These are phyloP conservation scores for Boeremia exigua DNA, from an alignment of 2,329 filamentous ascomycete species.

Conservation along the genomic window DNA sequence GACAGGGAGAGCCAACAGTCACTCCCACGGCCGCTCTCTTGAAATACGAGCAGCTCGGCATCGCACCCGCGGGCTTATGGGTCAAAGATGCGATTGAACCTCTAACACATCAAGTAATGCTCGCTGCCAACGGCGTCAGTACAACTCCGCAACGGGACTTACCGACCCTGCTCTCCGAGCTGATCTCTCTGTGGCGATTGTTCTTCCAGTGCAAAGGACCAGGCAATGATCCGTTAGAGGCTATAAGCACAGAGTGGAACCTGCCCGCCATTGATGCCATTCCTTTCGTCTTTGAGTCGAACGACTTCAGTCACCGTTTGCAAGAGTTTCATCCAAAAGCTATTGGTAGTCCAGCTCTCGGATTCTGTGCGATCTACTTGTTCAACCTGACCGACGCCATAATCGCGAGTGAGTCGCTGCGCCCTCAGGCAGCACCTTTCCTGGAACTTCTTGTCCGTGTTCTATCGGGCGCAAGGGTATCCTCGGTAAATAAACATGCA, in stretches of 20 bases:
- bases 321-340: conserved; percentile 33
- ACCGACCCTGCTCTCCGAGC: conserved; percentile 32
- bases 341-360: conserved; percentile 21
- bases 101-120: conserved; percentile 35
- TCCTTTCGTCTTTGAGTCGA: conserved; percentile 7
- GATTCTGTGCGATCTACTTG: conserved; percentile 40
- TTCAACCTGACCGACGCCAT: conserved; percentile 38
- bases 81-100: conserved; percentile 20
- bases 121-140: conserved; percentile 15
- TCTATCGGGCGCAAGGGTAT: conserved; percentile 30
- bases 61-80: conserved; percentile 35
- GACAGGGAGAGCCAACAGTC: conserved; percentile 6
- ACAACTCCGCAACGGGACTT: conserved; percentile 17
- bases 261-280: conserved; percentile 23
- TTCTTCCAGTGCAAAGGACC: conserved; percentile 41
- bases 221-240: conserved; percentile 21
- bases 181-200: conserved; percentile 42
- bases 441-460: conserved; percentile 31
- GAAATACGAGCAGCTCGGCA: conserved; percentile 38
- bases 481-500: conserved; percentile 20
- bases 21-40: conserved; percentile 37
- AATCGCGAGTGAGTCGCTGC: conserved; percentile 20
- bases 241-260: conserved; percentile 33
- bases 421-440: conserved; percentile 37
- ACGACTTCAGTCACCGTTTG: conserved; percentile 32